These are phyloP conservation scores for Metroxylon sagu DNA, from an alignment of 176 grass and related monocot genomes.

Conservation along the genomic window DNA sequence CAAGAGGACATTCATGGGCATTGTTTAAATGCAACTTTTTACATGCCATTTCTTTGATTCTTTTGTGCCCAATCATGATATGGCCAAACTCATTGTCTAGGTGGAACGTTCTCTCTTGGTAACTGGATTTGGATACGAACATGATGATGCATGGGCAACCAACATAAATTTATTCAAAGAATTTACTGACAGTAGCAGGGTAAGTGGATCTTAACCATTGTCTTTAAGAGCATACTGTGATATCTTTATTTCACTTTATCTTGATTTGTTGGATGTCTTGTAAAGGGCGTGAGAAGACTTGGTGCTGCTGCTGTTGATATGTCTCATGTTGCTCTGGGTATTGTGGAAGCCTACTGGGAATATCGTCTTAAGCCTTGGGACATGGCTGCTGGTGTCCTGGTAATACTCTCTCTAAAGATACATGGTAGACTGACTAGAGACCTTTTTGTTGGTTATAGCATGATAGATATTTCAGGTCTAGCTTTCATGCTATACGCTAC, in stretches of 20 bases:
- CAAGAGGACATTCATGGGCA: no score
- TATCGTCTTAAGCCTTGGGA: conserved; percentile 97
- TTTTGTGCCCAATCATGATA: no score
- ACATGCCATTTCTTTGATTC: no score
- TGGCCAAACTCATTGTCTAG: conserved; percentile 31
- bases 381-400: conserved; percentile 92
- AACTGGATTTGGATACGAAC: conserved; percentile 95
- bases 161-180: conserved; percentile 96
- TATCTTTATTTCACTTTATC: neutral
- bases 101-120: conserved; percentile 96
- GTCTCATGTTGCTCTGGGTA: conserved; percentile 87
- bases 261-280: neutral
- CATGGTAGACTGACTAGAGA: no score
- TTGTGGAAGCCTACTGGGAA: conserved; percentile 90
- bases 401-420: conserved; percentile 16
- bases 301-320: conserved; percentile 91
- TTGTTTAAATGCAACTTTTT: no score
- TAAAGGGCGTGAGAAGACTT: conserved; percentile 84
- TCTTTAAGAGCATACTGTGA: no score
- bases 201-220: conserved; percentile 20
- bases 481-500: no score
- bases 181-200: conserved; percentile 95
- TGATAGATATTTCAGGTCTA: no score
- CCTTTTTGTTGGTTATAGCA: no score
- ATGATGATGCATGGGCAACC: conserved; percentile 90